These are phyloP conservation scores for Fusarium sp. DNA, from an alignment of 2,329 filamentous ascomycete genomes.

Conservation along the genomic window DNA sequence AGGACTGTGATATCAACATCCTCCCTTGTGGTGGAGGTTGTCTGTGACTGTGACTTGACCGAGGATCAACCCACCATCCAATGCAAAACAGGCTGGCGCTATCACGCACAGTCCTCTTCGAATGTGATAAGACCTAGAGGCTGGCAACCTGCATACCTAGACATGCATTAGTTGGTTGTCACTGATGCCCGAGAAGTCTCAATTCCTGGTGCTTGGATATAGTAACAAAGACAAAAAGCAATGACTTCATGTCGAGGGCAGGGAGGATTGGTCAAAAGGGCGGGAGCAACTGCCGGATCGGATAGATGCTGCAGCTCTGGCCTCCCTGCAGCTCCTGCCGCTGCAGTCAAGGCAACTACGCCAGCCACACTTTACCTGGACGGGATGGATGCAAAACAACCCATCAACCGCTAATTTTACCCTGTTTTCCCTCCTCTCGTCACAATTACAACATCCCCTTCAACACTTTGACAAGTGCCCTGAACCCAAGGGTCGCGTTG, in stretches of 20 bases:
- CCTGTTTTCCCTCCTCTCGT: background rate
- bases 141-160: background rate
- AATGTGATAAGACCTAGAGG: background rate
- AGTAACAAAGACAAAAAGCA: background rate
- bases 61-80: background rate
- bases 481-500: background rate
- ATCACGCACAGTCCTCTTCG: background rate
- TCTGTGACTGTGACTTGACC: background rate
- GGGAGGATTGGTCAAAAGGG: background rate
- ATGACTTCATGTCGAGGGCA: background rate
- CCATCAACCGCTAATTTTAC: background rate
- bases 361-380: constrained; percentile 17
- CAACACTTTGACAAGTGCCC: background rate
- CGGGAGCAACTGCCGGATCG: constrained; percentile 2
- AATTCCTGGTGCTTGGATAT: background rate
- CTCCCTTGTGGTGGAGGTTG: background rate
- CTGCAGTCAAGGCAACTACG: background rate
- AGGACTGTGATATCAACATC: background rate
- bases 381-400: constrained; percentile 1
- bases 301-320: background rate
- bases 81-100: background rate
- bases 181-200: background rate
- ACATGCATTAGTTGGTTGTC: background rate
- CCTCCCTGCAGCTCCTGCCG: constrained; percentile 6
- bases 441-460: constrained; percentile 22